phyloP scores from a whole-genome alignment of 2,329 filamentous ascomycete genomes.

The Claviceps sp. region DNA sequence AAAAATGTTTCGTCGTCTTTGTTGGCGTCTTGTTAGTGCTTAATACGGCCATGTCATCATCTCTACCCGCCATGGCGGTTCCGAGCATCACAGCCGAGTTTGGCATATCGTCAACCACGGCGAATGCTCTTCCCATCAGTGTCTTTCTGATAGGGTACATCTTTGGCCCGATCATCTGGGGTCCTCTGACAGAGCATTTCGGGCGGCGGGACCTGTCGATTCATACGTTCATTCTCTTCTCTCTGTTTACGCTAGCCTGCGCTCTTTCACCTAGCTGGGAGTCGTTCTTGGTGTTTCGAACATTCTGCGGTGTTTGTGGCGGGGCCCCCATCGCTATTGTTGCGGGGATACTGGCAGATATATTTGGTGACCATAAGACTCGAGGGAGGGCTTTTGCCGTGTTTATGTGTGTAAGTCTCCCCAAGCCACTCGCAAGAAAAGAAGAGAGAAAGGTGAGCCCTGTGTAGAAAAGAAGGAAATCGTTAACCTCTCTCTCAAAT shows the following conservation, averaged over 20 bases:
- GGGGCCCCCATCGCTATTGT: conserved; percentile 46
- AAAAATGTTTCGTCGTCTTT: conserved; percentile 40
- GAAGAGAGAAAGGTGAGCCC: not conserved
- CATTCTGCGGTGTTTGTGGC: conserved; percentile 36
- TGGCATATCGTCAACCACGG: conserved; percentile 31
- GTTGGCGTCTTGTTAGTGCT: conserved; percentile 46
- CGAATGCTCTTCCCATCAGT: conserved; percentile 44
- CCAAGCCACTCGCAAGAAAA: too few relatives aligned
- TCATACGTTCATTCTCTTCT: conserved; percentile 30
- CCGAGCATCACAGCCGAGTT: conserved; percentile 45
- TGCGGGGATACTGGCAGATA: conserved; percentile 48
- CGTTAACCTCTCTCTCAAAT: not conserved
- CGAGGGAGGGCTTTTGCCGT: conserved; percentile 47
- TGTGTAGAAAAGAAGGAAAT: too few relatives aligned
- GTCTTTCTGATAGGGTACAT: conserved; percentile 53
- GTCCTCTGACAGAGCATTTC: conserved; percentile 50
- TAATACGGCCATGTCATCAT: conserved; percentile 54
- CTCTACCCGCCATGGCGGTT: conserved; percentile 50
- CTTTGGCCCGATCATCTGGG: conserved; percentile 47
- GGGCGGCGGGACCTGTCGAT: conserved; percentile 35
- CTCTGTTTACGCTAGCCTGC: conserved; percentile 37
- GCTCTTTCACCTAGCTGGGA: conserved; percentile 36
- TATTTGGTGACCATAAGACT: conserved; percentile 36
- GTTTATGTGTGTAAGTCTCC: conserved; percentile 42
- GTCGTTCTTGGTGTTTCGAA: conserved; percentile 40